Evolutionary conservation across 768 basidiomycete genomes (phyloP), one percentile per base, ranked within the genome.

Genomic region (Boletus vermiculosoides): DNA sequence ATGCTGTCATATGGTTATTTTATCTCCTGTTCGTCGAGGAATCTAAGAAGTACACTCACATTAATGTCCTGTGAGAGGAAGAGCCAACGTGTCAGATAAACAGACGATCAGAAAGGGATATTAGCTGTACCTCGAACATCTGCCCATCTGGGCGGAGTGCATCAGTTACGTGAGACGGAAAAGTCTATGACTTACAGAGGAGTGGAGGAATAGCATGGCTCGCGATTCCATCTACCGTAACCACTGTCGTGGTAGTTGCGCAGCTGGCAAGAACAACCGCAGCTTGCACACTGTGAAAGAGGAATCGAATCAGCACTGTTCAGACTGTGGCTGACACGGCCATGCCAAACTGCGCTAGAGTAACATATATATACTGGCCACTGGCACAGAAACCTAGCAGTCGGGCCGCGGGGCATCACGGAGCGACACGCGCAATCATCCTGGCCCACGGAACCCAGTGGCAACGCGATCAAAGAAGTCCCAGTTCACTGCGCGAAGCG

Each of bases 41-140:
- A 28, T 6, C 6, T 28, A 28, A 11, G 40, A 37, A 31, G 34
- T 20, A 36, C 15, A 76, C 83, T 71, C 58, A 84, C 85, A 62
- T 80, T 87, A 52, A 86, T 86, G 66, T 87, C 85, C 82, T 85
- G 56, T 15, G n/a, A n/a, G 42, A 34, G 41, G 30, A 50, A 49
- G 18, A 44, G 31, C 10, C 31, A 46, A 39, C 11, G 15, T 44
- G 34, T 57, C 30, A 51, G 40, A 42, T 41, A 44, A 15, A 20
- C 8, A 37, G 6, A 6, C 40, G 13, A 34, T 48, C 16, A 7
- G 34, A 40, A 40, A 36, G 28, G 10, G 40, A 46, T 41, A n/a
- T n/a, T n/a, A 42, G 30, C 46, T 67, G 47, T 61, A 79, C 84
- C 75, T 87, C 85, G 47, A 82, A 86, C 83, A 85, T 85, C 54